phyloP scores from a whole-genome alignment of 805 yeast species.

The Zygosaccharomyces bailii region DNA sequence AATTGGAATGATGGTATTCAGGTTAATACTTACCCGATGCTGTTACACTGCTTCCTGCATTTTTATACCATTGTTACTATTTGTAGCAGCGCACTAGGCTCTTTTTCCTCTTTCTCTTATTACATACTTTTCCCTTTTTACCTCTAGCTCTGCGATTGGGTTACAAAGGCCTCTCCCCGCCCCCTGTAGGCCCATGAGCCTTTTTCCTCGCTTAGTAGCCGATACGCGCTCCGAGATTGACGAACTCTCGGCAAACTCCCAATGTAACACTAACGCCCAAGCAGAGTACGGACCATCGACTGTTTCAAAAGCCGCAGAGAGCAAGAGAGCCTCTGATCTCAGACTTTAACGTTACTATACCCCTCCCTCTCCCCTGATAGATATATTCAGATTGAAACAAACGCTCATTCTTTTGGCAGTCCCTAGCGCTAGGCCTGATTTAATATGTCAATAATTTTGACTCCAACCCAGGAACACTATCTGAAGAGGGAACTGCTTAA shows the following conservation, averaged over 20 bases:
- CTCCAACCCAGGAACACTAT: slow-evolving; percentile 78
- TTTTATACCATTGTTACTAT: too few relatives aligned
- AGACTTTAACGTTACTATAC: not conserved
- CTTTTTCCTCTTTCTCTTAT: not conserved
- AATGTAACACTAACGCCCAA: not conserved
- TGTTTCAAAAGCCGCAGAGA: not conserved
- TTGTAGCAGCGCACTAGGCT: too few relatives aligned
- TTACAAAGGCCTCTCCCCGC: not conserved
- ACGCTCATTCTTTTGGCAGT: not conserved
- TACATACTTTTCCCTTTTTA: not conserved
- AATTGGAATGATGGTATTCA: too few relatives aligned
- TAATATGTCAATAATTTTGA: slow-evolving; percentile 30
- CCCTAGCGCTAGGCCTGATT: not conserved
- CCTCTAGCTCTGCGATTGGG: not conserved
- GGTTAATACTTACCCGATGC: too few relatives aligned
- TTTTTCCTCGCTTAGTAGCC: not conserved
- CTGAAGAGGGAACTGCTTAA: slow-evolving; percentile 76
- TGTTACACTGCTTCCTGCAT: too few relatives aligned
- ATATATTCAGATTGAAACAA: not conserved
- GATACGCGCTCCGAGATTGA: not conserved
- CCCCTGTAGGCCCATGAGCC: not conserved
- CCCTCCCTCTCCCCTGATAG: not conserved
- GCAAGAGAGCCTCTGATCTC: not conserved
- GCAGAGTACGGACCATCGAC: not conserved
- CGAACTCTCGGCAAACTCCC: not conserved